Base-by-base conservation (phyloP, 768 basidiomycete genomes). In the Boletus sp. region DNA sequence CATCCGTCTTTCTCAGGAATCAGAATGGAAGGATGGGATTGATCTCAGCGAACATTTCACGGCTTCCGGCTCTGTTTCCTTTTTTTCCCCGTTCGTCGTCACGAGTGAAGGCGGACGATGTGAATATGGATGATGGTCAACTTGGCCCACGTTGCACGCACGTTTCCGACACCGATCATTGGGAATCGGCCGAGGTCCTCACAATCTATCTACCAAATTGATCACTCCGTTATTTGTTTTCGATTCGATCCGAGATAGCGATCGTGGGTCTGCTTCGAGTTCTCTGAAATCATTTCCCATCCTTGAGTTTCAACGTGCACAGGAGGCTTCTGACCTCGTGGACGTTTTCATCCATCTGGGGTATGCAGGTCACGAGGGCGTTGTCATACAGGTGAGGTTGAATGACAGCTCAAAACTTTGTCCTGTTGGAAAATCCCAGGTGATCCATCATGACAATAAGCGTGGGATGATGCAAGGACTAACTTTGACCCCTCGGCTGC, bases 1-100 rank as follows among this genome's bases (percentile, higher is more conserved):
- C 7, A 18, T 20, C 15, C 50, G 36, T 44, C 24, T 47, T 59
- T 64, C 62, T 47, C 54, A 56, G 44, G 39, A 12, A 29, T 30
- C 46, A 35, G 64, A 58, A 59, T 66, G 51, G 50, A 64, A 63
- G 54, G 18, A 28, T 15, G 24, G 2, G 10, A 40, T 56, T 37
- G 29, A 59, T 63, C 50, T 60, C 52, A 35, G 55, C 47, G 45
- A 63, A 30, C 29, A 37, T 35, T 29, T 32, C 11, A 59, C 37
- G 39, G 41, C 46, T n/a, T 47, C 51, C 49, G 37, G 8, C 50
- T 11, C 40, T 10, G n/a, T 28, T 1, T 32, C 37, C 41, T 50
- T 49, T 39, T 59, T 39, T 39, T 17, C n/a, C 35, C 51, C 28
- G n/a, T 28, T 39, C 30, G 9, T n/a, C 30, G 8, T 41, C 18